These are phyloP conservation scores for Neoboletus brunneissimus DNA, from an alignment of 768 basidiomycete genomes.

Conservation along the genomic window DNA sequence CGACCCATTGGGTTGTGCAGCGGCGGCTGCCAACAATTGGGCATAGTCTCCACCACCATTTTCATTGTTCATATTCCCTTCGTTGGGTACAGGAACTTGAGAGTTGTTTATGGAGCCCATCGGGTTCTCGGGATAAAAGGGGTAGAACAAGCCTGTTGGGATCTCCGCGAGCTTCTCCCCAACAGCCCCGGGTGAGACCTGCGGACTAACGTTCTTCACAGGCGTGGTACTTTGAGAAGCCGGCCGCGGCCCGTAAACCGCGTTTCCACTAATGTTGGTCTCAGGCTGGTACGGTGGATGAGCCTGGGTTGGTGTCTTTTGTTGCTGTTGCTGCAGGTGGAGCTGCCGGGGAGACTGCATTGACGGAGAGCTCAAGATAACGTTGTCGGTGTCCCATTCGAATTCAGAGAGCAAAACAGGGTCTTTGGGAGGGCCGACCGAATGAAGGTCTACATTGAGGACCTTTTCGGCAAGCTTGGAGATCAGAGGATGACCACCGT, in stretches of 20 bases:
- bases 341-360: conserved; percentile 25
- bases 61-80: conserved; percentile 17
- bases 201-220: conserved; percentile 21
- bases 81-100: conserved; percentile 19
- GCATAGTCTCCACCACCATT: conserved; percentile 40
- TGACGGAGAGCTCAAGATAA: conserved; percentile 27
- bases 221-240: conserved; percentile 30
- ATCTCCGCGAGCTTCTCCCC: conserved; percentile 56
- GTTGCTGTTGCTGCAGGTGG: conserved; percentile 32
- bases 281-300: conserved; percentile 36
- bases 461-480: conserved; percentile 79
- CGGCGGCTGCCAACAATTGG: conserved; percentile 56
- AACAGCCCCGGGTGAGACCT: conserved; percentile 22
- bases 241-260: conserved; percentile 30
- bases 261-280: conserved; percentile 14
- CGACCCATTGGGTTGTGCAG: conserved; percentile 51
- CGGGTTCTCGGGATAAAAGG: conserved; percentile 65
- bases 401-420: conserved; percentile 41
- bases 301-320: conserved; percentile 37
- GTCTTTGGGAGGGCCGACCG: conserved; percentile 42
- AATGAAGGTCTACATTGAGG: conserved; percentile 68
- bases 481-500: conserved; percentile 81
- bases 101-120: conserved; percentile 23
- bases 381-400: conserved; percentile 45
- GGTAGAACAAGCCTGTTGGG: conserved; percentile 70